Conservation (phyloP, 768 basidiomycete species). For the Hypholoma fasciculare region DNA sequence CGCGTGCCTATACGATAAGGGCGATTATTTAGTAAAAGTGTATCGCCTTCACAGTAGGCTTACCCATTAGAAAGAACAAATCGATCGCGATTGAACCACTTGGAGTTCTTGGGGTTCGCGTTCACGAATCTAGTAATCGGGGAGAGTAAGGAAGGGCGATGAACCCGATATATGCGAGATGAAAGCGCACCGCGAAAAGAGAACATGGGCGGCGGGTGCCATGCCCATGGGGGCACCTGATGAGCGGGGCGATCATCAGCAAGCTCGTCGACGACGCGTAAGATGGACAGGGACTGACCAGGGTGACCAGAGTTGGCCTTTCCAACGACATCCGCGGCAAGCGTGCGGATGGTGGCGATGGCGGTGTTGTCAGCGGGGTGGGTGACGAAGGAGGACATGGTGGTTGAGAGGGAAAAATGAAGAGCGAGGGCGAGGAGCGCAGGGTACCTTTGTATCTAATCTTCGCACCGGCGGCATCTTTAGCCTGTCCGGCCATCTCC, state of each 20-base stretch:
- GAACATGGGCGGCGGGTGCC: constrained; percentile 81
- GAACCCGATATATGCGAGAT: background rate
- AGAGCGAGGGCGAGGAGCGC: constrained; percentile 6
- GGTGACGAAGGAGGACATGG: constrained; percentile 42
- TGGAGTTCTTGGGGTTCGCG: constrained; percentile 84
- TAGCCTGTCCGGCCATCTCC: constrained; percentile 10
- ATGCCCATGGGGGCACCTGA: constrained; percentile 92
- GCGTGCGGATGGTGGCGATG: constrained; percentile 73
- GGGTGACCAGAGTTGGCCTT: constrained; percentile 96
- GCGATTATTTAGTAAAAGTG: constrained; percentile 12
- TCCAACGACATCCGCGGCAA: constrained; percentile 74
- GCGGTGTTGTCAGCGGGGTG: constrained; percentile 53
- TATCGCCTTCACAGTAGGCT: constrained; percentile 23
- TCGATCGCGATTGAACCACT: constrained; percentile 96
- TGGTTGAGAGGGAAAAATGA: constrained; percentile 20
- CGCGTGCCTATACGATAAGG: constrained; percentile 59
- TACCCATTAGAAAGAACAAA: constrained; percentile 96
- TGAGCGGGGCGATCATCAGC: constrained; percentile 11
- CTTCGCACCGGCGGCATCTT: constrained; percentile 20
- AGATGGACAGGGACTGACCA: constrained; percentile 41
- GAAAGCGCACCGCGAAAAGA: constrained; percentile 64
- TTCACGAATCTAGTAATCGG: constrained; percentile 67
- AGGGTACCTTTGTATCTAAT: constrained; percentile 18
- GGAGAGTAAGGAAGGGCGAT: constrained; percentile 7
- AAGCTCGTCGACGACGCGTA: constrained; percentile 8